Base-by-base conservation (phyloP, 306 rosid genomes). In the Trifolium fragiferum region DNA sequence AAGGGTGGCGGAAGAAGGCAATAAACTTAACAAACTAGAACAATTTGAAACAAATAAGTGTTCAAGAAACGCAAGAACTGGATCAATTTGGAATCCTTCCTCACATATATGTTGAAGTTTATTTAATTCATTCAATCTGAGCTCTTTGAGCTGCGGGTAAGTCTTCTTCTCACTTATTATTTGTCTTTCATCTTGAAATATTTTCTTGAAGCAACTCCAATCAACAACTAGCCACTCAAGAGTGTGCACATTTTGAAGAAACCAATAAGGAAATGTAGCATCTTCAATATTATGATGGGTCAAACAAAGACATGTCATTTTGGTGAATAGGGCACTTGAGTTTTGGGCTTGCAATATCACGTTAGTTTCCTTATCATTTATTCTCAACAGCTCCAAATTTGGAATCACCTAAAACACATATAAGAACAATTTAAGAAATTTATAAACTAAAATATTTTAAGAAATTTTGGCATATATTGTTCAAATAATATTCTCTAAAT, bases 1-100 rank as follows among this genome's bases (percentile, higher is more conserved):
- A 53, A 53, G 16, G 50, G 50, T 44, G 50, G 6, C 50, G 2
- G 50, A 44, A 2, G 50, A 44, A 13, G 50, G 50, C 16, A 44
- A 12, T 15, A 44, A 44, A 44, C 15, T 44, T 44, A 6, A 12
- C 50, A 44, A 1, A 13, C 50, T 44, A 44, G 50, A 44, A 44
- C 50, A 44, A 1, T 1, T 4, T 4, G 0, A 0, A 13, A 44
- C 50, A 0, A 0, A 0, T 44, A 44, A 13, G 50, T 1, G 0
- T 44, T 44, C 50, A 44, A 44, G 50, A 7, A 44, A 44, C 16
- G 1, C 50, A 44, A 44, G 50, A 44, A 44, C 50, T 4, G 50
- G 16, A 15, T 44, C 50, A 44, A 44, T 44, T 44, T 44, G 50
- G 7, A 15, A 44, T 44, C 50, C 50, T 44, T 44, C 50, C 16